Percentiles rank a stretch among this genome's conserved stretches.
phyloP scores from a whole-genome alignment of 2,329 filamentous ascomycete genomes.

The Pseudogymnoascus sp. region DNA sequence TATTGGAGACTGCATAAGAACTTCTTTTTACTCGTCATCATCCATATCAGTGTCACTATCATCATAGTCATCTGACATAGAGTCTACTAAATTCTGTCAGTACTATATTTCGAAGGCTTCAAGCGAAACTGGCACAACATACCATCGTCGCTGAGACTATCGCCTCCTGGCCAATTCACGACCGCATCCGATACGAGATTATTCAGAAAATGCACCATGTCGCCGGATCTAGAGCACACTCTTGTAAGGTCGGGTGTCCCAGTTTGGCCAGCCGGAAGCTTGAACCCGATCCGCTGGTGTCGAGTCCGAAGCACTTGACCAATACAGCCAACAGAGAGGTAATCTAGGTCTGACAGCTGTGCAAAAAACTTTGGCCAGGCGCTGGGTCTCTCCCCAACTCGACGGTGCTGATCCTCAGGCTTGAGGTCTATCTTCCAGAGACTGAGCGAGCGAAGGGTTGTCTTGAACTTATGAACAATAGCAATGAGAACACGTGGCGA shows the following conservation, averaged over 20 bases:
- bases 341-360: conserved; percentile 25
- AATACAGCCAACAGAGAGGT: neutral
- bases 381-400: conserved; percentile 22
- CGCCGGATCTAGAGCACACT: neutral
- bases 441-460: conserved; percentile 36
- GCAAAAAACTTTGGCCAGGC: conserved; percentile 36
- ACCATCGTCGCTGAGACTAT: neutral
- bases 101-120: neutral
- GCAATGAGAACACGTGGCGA: conserved; percentile 27
- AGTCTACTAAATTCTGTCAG: neutral
- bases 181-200: neutral
- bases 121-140: neutral
- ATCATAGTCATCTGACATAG: neutral
- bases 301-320: neutral
- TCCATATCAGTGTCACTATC: neutral
- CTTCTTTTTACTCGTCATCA: neutral
- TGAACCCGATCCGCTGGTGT: neutral
- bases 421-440: conserved; percentile 37
- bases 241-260: neutral
- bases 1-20: neutral
- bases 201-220: neutral
- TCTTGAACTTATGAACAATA: conserved; percentile 35
- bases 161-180: neutral
- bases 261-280: neutral
- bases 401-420: neutral